Percentiles rank a stretch among this genome's conserved stretches.
These are phyloP conservation scores for Ogataea haglerorum DNA, from an alignment of 805 yeast genomes.

Conservation along the genomic window DNA sequence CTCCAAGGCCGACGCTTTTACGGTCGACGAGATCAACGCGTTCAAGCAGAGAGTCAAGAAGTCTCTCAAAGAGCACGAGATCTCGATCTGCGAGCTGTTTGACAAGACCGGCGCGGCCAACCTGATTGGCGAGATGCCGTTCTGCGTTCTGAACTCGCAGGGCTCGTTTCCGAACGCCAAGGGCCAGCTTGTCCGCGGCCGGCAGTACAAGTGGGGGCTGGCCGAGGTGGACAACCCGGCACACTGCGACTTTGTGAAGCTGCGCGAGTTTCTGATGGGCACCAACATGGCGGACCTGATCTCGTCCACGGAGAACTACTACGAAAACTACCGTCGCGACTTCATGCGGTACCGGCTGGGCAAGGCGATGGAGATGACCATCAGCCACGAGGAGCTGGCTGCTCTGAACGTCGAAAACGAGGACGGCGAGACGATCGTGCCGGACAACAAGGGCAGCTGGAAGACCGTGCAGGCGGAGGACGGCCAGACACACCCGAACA, in stretches of 20 bases:
- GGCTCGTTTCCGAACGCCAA: slow-evolving; percentile 39
- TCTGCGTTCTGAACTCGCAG: slow-evolving; percentile 67
- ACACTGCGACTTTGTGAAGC: slow-evolving; percentile 71
- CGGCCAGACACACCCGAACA: slow-evolving; percentile 24
- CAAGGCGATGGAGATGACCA: slow-evolving; percentile 26
- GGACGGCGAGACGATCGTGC: slow-evolving; percentile 22
- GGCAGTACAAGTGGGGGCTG: slow-evolving; percentile 82
- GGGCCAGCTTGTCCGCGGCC: slow-evolving; percentile 60
- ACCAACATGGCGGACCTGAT: slow-evolving; percentile 76
- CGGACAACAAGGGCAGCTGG: slow-evolving; percentile 27
- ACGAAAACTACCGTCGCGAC: slow-evolving; percentile 62
- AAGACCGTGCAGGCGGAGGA: slow-evolving; percentile 20
- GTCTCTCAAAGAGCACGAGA: slow-evolving; percentile 50
- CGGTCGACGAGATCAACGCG: slow-evolving; percentile 48
- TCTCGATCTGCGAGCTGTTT: slow-evolving; percentile 53
- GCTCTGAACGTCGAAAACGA: slow-evolving; percentile 19
- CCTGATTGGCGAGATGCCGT: slow-evolving; percentile 54
- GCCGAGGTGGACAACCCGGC: slow-evolving; percentile 76
- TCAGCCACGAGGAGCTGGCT: slow-evolving; percentile 20
- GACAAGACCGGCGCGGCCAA: slow-evolving; percentile 35
- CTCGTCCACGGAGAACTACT: slow-evolving; percentile 70
- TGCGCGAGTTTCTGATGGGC: slow-evolving; percentile 64
- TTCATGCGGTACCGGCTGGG: slow-evolving; percentile 41
- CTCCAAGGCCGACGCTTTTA: slow-evolving; percentile 75
- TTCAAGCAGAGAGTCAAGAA: slow-evolving; percentile 54